phyloP scores from a whole-genome alignment of 129 eudicot species.

The Cynara cardunculus region DNA sequence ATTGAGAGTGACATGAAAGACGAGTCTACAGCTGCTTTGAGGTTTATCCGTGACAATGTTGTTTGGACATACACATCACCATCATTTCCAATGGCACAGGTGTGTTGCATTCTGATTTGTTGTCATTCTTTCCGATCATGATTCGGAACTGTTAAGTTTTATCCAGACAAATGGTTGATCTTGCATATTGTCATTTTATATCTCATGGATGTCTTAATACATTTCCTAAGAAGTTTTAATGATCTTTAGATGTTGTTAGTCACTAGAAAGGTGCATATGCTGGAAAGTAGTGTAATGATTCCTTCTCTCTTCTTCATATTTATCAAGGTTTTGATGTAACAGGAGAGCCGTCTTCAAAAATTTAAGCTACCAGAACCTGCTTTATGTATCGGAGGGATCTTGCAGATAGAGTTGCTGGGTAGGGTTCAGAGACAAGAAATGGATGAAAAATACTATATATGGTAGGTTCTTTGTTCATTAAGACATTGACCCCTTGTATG shows the following conservation, averaged over 20 bases:
- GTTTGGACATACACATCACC: slow-evolving; percentile 81
- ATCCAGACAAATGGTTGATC: neutral
- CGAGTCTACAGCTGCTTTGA: slow-evolving; percentile 33
- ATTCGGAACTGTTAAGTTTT: no score
- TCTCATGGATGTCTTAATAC: neutral
- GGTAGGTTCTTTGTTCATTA: slow-evolving; percentile 34
- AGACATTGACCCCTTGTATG: neutral
- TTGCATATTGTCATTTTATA: neutral
- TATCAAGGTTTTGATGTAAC: slow-evolving; percentile 8
- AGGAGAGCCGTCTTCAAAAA: slow-evolving; percentile 64
- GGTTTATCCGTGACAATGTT: slow-evolving; percentile 41
- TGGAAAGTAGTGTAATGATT: no score
- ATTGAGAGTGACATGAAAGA: slow-evolving; percentile 23
- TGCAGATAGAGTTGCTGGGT: slow-evolving; percentile 69
- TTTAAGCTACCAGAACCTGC: slow-evolving; percentile 80
- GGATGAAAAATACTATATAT: slow-evolving; percentile 70
- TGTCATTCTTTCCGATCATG: neutral
- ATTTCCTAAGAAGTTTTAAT: neutral
- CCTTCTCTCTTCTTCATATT: no score
- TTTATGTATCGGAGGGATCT: slow-evolving; percentile 72
- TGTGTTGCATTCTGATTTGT: slow-evolving; percentile 23
- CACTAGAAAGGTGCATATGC: no score
- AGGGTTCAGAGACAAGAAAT: slow-evolving; percentile 73
- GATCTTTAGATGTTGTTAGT: no score
- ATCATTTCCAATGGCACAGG: slow-evolving; percentile 75